Percentiles rank a stretch among this genome's conserved stretches.
Conservation (phyloP, 139 green algal genomes). For the Asterochloris erici region DNA sequence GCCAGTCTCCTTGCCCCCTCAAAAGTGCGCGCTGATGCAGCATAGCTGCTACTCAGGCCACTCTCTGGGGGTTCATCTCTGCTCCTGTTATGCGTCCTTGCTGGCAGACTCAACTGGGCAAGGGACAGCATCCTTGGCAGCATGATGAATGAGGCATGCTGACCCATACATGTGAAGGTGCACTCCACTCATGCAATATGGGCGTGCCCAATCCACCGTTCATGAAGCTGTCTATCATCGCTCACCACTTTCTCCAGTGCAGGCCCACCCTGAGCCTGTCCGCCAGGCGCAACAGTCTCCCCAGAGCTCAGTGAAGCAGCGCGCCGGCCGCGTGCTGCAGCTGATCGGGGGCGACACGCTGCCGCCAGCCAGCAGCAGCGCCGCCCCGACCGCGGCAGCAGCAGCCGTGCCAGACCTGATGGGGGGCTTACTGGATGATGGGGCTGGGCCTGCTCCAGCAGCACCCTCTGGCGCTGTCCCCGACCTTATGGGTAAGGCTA, state of each 20-base stretch:
- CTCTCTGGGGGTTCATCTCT: neutral
- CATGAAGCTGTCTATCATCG: neutral
- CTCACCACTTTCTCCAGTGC: neutral
- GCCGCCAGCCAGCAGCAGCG: neutral
- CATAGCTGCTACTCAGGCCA: neutral
- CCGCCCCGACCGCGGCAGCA: neutral
- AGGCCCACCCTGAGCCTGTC: conserved; percentile 24
- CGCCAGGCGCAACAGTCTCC: conserved; percentile 20
- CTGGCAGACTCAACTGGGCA: neutral
- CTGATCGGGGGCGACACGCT: conserved; percentile 29
- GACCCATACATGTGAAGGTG: neutral
- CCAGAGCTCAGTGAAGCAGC: conserved; percentile 46
- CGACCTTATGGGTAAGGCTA: neutral
- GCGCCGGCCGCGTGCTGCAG: conserved; percentile 34
- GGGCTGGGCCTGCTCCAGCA: neutral
- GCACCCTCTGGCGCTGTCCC: neutral
- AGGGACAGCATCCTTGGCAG: neutral
- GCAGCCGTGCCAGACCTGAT: conserved; percentile 16
- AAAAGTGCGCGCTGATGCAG: neutral
- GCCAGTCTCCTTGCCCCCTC: neutral
- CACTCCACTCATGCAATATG: neutral
- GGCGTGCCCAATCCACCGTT: neutral
- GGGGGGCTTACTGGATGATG: conserved; percentile 6
- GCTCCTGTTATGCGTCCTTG: neutral
- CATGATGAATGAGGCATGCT: neutral